phyloP scores from a whole-genome alignment of 495 filamentous ascomycete species.

The Podospora tetraspora region DNA sequence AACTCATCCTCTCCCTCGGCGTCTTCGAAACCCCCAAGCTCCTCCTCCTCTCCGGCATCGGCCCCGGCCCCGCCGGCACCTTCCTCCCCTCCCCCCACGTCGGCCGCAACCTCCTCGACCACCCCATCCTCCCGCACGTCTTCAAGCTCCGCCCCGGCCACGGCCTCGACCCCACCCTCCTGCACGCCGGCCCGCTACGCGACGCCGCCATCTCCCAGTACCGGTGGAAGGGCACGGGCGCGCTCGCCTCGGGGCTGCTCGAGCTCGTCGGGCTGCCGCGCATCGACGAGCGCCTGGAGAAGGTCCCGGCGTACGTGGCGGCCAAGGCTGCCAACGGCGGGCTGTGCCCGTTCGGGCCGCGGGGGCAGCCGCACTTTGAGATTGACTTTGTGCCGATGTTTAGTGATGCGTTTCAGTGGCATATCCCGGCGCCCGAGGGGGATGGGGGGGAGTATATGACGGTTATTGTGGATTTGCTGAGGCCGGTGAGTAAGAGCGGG shows the following conservation, averaged over 20 bases:
- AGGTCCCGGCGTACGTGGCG: not conserved
- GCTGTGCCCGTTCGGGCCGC: not conserved
- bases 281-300: not conserved
- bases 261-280: not conserved
- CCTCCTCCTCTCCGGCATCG: conserved; percentile 39
- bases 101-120: conserved; percentile 57
- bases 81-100: conserved; percentile 23
- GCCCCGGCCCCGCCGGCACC: conserved; percentile 1
- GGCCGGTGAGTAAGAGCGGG: conserved; percentile 46
- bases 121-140: conserved; percentile 49
- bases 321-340: not conserved
- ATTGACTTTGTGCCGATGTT: not conserved
- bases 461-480: conserved; percentile 56
- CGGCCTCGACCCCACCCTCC: conserved; percentile 49
- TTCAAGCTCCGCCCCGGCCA: conserved; percentile 52
- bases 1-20: conserved; percentile 48
- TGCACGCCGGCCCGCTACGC: conserved; percentile 14
- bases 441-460: conserved; percentile 48
- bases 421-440: conserved; percentile 17
- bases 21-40: conserved; percentile 44
- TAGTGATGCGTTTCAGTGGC: not conserved
- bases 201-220: not conserved
- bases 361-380: not conserved
- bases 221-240: not conserved
- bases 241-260: not conserved